Conservation (phyloP, 306 rosid species). For the Prunus persica region DNA sequence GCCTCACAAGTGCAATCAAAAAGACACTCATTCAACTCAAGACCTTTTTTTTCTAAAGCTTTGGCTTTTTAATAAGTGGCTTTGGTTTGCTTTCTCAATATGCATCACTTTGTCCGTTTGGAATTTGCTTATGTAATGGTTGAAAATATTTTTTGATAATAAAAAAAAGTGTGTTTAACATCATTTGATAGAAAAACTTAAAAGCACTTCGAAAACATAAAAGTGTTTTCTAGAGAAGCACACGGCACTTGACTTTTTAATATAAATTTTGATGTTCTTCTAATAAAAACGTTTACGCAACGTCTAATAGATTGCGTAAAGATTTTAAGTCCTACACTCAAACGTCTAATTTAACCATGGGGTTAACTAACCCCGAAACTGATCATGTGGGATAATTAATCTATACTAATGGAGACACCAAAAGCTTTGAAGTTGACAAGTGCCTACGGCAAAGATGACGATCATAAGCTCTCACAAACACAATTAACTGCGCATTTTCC, state of each 20-base stretch:
- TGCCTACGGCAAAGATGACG: constrained; percentile 36
- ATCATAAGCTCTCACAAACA: constrained; percentile 20
- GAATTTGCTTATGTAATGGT: too few species aligned
- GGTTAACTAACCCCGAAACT: neutral
- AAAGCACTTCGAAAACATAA: too few species aligned
- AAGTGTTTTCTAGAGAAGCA: neutral
- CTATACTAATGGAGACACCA: constrained; percentile 29
- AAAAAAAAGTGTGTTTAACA: too few species aligned
- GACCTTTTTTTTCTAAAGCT: constrained; percentile 30
- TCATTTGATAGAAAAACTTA: too few species aligned
- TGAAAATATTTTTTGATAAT: too few species aligned
- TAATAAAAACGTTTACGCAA: too few species aligned
- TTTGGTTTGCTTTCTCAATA: constrained; percentile 12
- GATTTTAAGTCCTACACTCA: too few species aligned
- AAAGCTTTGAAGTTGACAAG: constrained; percentile 40
- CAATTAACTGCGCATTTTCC: constrained; percentile 22
- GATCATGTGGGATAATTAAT: constrained; percentile 16
- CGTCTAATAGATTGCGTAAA: too few species aligned
- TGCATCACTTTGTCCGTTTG: constrained; percentile 8
- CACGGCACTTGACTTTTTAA: too few species aligned
- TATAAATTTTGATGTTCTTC: too few species aligned
- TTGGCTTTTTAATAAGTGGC: constrained; percentile 27
- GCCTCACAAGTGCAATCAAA: constrained; percentile 29
- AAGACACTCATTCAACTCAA: constrained; percentile 38
- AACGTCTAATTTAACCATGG: too few species aligned